Evolutionary conservation across 345 rosid species (phyloP).

Genomic region (Citrus medica): DNA sequence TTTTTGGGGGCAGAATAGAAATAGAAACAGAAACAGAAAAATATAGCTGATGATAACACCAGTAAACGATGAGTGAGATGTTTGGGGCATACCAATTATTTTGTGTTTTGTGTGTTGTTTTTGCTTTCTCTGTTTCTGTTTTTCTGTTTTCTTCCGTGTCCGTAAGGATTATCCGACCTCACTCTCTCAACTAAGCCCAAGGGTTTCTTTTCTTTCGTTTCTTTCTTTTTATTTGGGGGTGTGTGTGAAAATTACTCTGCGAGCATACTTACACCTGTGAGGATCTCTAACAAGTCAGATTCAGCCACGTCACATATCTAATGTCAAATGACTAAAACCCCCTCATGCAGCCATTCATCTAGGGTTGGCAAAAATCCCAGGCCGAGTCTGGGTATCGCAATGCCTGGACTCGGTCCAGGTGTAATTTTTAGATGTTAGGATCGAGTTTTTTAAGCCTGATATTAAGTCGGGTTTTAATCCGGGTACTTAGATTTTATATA

Average conservation of each 20-base stretch:
- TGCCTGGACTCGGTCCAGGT: too few relatives aligned
- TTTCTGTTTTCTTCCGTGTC: conserved; percentile 1
- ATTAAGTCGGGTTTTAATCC: accelerated
- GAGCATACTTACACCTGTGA: neutral
- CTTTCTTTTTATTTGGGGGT: neutral
- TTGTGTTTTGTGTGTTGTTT: conserved; percentile 15
- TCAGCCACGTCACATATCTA: neutral
- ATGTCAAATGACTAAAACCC: neutral
- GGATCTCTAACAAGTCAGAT: accelerated
- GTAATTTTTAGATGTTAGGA: too few relatives aligned
- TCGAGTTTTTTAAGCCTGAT: accelerated
- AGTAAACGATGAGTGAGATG: conserved; percentile 12
- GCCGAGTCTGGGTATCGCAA: too few relatives aligned
- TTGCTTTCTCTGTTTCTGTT: conserved; percentile 9
- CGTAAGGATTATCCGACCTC: too few relatives aligned
- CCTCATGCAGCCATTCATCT: neutral
- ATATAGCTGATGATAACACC: conserved; percentile 16
- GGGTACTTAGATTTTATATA: too few relatives aligned
- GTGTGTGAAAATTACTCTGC: neutral
- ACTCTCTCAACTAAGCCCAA: too few relatives aligned
- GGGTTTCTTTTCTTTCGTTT: neutral
- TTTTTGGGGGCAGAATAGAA: conserved; percentile 1
- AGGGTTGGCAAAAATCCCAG: too few relatives aligned
- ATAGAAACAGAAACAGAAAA: conserved; percentile 11
- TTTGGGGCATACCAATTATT: conserved; percentile 20